Evolutionary conservation across 2,329 filamentous ascomycete species (phyloP).

Genomic region (Dothidotthia symphoricarpi): DNA sequence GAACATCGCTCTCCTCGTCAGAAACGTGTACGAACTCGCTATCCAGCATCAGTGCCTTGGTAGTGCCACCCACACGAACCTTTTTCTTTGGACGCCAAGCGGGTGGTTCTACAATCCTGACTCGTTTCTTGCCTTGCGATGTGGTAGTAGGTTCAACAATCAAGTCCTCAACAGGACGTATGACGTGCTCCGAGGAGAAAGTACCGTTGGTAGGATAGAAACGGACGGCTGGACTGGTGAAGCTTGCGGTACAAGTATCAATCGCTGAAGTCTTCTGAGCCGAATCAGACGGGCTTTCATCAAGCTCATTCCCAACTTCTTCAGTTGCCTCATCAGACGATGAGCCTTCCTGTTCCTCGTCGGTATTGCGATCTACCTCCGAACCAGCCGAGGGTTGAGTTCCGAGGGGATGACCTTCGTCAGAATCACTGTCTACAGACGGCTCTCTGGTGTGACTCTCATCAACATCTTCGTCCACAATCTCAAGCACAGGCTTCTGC

Average conservation of each 20-base stretch:
- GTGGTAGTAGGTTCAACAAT: not conserved
- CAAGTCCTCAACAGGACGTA: not conserved
- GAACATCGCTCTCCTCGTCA: conserved; percentile 11
- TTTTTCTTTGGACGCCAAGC: conserved; percentile 14
- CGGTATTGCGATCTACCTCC: too few species aligned
- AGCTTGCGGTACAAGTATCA: not conserved
- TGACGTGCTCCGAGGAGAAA: conserved; percentile 45
- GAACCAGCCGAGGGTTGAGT: too few species aligned
- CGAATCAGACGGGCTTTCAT: too few species aligned
- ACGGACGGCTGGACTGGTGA: conserved; percentile 20
- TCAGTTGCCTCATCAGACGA: too few species aligned
- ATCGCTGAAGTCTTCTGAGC: not conserved
- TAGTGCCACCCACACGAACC: conserved; percentile 1
- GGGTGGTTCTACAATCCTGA: conserved; percentile 15
- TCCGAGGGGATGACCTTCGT: not conserved
- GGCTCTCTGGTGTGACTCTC: conserved; percentile 4
- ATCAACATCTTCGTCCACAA: conserved; percentile 12
- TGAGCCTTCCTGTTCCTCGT: too few species aligned
- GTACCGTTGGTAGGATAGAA: conserved; percentile 47
- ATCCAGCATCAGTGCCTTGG: not conserved
- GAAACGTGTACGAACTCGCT: conserved; percentile 2
- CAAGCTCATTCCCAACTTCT: too few species aligned
- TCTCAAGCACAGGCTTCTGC: conserved; percentile 1
- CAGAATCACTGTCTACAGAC: conserved; percentile 2
- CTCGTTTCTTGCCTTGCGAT: conserved; percentile 20